Base-by-base conservation (phyloP, 148 eudicot species). In the Chenopodium quinoa region DNA sequence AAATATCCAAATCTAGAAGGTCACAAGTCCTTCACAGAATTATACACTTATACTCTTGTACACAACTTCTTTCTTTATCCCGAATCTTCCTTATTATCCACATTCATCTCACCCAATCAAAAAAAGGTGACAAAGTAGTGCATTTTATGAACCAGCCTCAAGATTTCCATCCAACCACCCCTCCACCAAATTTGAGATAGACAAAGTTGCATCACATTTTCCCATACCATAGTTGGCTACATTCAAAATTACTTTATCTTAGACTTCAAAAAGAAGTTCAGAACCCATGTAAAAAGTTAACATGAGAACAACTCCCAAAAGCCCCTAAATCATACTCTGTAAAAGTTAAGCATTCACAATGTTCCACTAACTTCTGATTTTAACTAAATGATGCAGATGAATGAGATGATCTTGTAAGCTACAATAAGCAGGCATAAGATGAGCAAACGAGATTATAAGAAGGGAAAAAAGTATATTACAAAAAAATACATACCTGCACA, bases 401-500 rank as follows among this genome's bases (percentile, higher is more conserved):
- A 72, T 47, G n/a, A 73, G 75, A 27, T 64, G n/a, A 52, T 67
- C 56, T 12, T 19, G n/a, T 25, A 66, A 46, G 50, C 32, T 44
- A 71, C 70, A 75, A 10, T 25, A 58, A 29, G 48, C 75, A 46
- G 20, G 37, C 65, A 34, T 2, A 9, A 16, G 71, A 67, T 14
- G 32, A 40, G n/a, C n/a, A 79, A 74, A 64, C 10, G 32, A 19
- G 63, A 64, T 37, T 13, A 9, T 27, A 10, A 71, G 48, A 40
- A 58, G 13, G 67, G 7, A 54, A 37, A 14, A 54, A 68, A 50
- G 65, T 52, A 31, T 65, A 7, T 68, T 62, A 44, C 10, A 9
- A 11, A 50, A 9, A 48, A 9, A 63, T 23, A 78, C 86, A 79
- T 73, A 93, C 99, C 99, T 87, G 78, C 97, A 90, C 99, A 95